Evolutionary conservation across 345 rosid species (phyloP).

Genomic region (Salix udensis): DNA sequence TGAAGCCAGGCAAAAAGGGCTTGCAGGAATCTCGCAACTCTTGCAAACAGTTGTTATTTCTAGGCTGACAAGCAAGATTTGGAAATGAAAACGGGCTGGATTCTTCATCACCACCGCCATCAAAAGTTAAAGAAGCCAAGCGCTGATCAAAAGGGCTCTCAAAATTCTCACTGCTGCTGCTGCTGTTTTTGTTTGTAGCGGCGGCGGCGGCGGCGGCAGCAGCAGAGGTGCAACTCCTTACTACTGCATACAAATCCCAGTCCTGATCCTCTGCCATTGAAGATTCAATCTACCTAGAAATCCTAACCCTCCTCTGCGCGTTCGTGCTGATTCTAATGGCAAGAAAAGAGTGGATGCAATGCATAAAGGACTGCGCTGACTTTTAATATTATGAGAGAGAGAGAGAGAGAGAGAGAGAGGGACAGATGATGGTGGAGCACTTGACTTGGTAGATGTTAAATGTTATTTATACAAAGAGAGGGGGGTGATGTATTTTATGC

Average conservation of each 20-base stretch:
- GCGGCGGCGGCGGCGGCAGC: background rate
- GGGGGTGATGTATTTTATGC: constrained; percentile 6
- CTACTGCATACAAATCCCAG: constrained; percentile 85
- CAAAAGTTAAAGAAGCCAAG: constrained; percentile 36
- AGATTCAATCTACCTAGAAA: constrained; percentile 22
- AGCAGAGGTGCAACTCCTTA: constrained; percentile 54
- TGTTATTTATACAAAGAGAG: constrained; percentile 45
- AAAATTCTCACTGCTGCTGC: background rate
- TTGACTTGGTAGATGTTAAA: constrained; percentile 33
- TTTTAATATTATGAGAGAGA: constrained; percentile 25
- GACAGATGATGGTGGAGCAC: constrained; percentile 38
- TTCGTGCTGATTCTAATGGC: constrained; percentile 6
- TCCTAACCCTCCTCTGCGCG: background rate
- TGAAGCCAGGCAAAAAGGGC: constrained; percentile 40
- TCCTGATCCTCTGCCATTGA: constrained; percentile 42
- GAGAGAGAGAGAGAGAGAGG: constrained; percentile 33
- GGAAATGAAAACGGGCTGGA: constrained; percentile 29
- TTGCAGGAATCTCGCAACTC: constrained; percentile 55
- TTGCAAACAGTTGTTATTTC: constrained; percentile 21
- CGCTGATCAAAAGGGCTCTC: constrained; percentile 30
- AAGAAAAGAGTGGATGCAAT: constrained; percentile 30
- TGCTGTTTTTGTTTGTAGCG: background rate
- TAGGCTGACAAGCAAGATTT: constrained; percentile 11
- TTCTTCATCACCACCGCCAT: constrained; percentile 28
- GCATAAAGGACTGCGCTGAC: constrained; percentile 76